Evolutionary conservation across 2,329 filamentous ascomycete species (phyloP), one percentile per base, ranked within the genome.

Genomic region (Colletotrichum sp.): DNA sequence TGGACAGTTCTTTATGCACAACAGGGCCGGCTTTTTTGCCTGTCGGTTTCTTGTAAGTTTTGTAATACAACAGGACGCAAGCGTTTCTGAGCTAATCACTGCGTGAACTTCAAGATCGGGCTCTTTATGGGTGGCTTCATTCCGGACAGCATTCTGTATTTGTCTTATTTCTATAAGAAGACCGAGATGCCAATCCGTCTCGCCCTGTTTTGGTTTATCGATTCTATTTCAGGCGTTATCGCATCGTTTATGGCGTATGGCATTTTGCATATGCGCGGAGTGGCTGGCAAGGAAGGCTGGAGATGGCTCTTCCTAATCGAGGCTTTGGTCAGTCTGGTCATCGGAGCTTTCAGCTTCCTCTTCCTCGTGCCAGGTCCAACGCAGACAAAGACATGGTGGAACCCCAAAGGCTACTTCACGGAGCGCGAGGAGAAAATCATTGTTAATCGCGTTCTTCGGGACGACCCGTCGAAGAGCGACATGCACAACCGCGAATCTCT

Each of bases 401-500:
- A 58, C 26, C 55, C 55, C 16, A 15, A 28, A 58, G 86, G 88
- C 6, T 92, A 91, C 90, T 92, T 92, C 82, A 88, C 81, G n/a
- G 87, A 88, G 66, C 86, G 56, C 13, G 90, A 92, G 78, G 87
- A 91, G 74, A 83, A 83, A 30, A 92, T 92, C 70, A 85, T 92
- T 21, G 90, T 92, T n/a, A 93, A 92, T 73, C 85, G 92, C 1
- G 80, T 86, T 3, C 79, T 86, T 13, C 87, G 91, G 4, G 91
- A 93, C 61, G 91, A 92, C 71, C 90, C 90, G 0, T 86, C 85
- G 21, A 91, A 90, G 80, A 88, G 88, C 48, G 87, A 87, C 66
- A 91, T 92, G 88, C 88, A 91, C 78, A 92, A 91, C 70, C 87
- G 90, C 9, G 85, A 91, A 79, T 86, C 87, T 1, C 84, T 92